A percentile compares a stretch with the other conserved stretches of the same genome.
These are phyloP conservation scores for Salvia sclarea DNA, from an alignment of 305 asterid species.

Conservation along the genomic window DNA sequence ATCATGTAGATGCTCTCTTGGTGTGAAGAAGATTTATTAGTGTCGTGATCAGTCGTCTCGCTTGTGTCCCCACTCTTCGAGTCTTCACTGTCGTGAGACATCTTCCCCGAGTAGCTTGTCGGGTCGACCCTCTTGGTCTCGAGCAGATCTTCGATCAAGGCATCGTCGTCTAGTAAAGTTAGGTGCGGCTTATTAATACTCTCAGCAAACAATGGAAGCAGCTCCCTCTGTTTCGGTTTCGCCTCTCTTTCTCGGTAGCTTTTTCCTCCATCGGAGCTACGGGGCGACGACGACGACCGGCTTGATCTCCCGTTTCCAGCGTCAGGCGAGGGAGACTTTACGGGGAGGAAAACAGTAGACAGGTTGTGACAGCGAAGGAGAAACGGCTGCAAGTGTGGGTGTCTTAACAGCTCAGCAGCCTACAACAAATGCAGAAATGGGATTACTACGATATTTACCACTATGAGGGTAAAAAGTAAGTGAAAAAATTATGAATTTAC, in stretches of 20 bases:
- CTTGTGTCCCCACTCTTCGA: constrained; percentile 65
- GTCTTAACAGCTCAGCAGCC: constrained; percentile 95
- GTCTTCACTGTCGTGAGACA: constrained; percentile 61
- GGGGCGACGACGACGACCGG: constrained; percentile 57
- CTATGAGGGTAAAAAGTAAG: neutral
- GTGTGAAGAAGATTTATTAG: constrained; percentile 42
- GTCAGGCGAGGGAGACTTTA: constrained; percentile 85
- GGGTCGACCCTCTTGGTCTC: constrained; percentile 83
- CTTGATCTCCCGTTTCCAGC: constrained; percentile 50
- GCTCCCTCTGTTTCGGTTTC: constrained; percentile 50
- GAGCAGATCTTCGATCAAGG: constrained; percentile 55
- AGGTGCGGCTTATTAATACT: constrained; percentile 42
- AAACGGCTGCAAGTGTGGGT: constrained; percentile 87
- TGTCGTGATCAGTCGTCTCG: constrained; percentile 49
- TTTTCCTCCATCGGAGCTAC: constrained; percentile 51
- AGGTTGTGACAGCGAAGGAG: constrained; percentile 77
- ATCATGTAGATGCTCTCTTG: constrained; percentile 42
- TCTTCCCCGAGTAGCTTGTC: constrained; percentile 64
- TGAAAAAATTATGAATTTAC: constrained; percentile 43
- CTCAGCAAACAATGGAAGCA: constrained; percentile 60
- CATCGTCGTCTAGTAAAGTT: constrained; percentile 43
- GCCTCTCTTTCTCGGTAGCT: constrained; percentile 42
- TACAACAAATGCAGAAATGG: constrained; percentile 23
- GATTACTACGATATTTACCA: constrained; percentile 25
- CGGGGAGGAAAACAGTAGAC: constrained; percentile 84